phyloP scores from a whole-genome alignment of 805 yeast species.

The Yarrowia sp. region DNA sequence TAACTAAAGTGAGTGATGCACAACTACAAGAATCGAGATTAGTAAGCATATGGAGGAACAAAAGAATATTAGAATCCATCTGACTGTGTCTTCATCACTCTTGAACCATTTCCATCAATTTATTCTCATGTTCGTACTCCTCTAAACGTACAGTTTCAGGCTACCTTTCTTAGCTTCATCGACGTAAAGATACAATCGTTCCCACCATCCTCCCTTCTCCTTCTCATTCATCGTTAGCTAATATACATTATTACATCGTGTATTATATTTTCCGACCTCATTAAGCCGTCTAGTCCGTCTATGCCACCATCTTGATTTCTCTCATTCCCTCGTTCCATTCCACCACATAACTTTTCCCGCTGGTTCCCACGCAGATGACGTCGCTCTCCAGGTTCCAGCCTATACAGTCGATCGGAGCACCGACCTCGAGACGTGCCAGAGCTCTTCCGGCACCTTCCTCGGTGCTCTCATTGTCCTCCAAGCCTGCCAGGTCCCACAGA shows the following conservation, averaged over 20 bases:
- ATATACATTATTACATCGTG: slow-evolving; percentile 23
- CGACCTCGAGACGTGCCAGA: slow-evolving; percentile 27
- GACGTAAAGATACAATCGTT: too few species aligned
- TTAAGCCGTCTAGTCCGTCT: neutral
- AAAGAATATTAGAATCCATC: too few species aligned
- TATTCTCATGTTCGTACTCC: too few species aligned
- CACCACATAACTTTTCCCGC: slow-evolving; percentile 26
- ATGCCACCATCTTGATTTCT: neutral
- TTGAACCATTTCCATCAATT: too few species aligned
- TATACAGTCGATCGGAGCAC: slow-evolving; percentile 27
- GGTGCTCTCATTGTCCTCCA: slow-evolving; percentile 20
- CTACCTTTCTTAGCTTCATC: too few species aligned
- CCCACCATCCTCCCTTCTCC: neutral
- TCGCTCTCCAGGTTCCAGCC: slow-evolving; percentile 28
- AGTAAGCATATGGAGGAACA: neutral
- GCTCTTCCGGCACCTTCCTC: slow-evolving; percentile 30
- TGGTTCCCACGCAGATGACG: slow-evolving; percentile 29
- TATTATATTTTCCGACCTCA: neutral
- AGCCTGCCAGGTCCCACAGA: slow-evolving; percentile 44
- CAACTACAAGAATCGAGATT: too few species aligned
- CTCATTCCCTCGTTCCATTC: slow-evolving; percentile 8
- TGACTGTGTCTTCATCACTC: too few species aligned
- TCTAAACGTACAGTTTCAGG: too few species aligned
- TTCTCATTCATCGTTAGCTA: slow-evolving; percentile 7
- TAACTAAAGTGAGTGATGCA: too few species aligned